These are phyloP conservation scores for Fusarium tricinctum DNA, from an alignment of 2,329 filamentous ascomycete species.

Conservation along the genomic window DNA sequence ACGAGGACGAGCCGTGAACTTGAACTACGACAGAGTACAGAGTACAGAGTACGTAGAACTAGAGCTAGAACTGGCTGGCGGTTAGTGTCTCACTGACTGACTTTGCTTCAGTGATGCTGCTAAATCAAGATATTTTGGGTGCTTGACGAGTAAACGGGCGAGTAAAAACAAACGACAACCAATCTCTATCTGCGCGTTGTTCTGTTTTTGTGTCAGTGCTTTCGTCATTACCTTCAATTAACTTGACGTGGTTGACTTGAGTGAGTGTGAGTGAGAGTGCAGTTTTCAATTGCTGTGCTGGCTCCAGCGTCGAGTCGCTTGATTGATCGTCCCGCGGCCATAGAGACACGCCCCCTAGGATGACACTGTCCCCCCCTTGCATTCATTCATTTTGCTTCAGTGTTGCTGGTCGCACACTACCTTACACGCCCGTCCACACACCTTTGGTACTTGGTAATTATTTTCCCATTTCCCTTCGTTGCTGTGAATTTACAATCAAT, in stretches of 20 bases:
- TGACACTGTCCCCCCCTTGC: constrained; percentile 32
- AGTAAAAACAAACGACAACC: constrained; percentile 21
- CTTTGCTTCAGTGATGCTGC: constrained; percentile 20
- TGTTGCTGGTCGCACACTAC: constrained; percentile 9
- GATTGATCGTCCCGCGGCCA: constrained; percentile 35
- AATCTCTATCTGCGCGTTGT: constrained; percentile 33
- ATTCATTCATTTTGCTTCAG: constrained; percentile 6
- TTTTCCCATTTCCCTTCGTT: constrained; percentile 21
- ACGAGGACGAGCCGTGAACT: constrained; percentile 13
- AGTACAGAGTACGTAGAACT: constrained; percentile 1
- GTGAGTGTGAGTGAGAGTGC: constrained; percentile 37
- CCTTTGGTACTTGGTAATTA: constrained; percentile 7
- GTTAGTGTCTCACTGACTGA: constrained; percentile 13
- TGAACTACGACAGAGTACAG: no score
- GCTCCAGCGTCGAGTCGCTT: constrained; percentile 45
- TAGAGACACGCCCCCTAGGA: constrained; percentile 30
- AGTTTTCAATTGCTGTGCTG: constrained; percentile 42
- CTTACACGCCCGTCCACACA: constrained; percentile 43
- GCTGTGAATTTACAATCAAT: background rate
- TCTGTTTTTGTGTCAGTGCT: constrained; percentile 40
- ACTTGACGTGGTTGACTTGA: constrained; percentile 25
- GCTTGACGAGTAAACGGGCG: constrained; percentile 16
- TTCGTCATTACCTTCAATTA: constrained; percentile 39
- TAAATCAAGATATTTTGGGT: constrained; percentile 32
- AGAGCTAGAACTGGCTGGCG: constrained; percentile 11